phyloP scores from a whole-genome alignment of 257 asterid genomes.

The Nicotiana tomentosiformis region DNA sequence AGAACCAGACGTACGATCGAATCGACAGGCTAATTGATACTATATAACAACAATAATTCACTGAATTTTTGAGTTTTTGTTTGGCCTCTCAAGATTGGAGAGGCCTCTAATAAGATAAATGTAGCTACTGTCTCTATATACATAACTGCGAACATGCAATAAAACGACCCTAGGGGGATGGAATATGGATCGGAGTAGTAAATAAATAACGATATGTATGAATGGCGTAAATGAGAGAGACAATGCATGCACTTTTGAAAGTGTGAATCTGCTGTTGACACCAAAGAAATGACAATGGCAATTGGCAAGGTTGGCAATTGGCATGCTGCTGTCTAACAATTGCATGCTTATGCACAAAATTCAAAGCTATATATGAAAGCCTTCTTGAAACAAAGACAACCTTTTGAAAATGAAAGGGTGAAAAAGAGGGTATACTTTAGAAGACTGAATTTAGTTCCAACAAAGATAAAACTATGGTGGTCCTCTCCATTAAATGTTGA shows the following conservation, averaged over 20 bases:
- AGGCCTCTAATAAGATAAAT: not conserved
- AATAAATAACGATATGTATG: not conserved
- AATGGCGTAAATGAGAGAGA: not conserved
- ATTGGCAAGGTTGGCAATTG: not conserved
- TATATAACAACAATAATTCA: too few relatives aligned
- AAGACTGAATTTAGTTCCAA: not conserved
- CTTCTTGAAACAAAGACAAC: not conserved
- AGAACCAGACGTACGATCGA: not conserved
- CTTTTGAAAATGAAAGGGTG: conserved; percentile 1
- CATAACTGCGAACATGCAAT: not conserved
- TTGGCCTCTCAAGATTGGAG: not conserved
- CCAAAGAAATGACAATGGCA: not conserved
- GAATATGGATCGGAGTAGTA: not conserved
- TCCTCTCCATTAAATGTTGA: not conserved
- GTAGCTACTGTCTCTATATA: not conserved
- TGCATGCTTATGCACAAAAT: conserved; percentile 8
- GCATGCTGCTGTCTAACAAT: conserved; percentile 1
- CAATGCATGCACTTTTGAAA: not conserved
- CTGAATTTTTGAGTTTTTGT: too few relatives aligned
- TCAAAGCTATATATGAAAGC: not conserved
- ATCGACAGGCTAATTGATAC: too few relatives aligned
- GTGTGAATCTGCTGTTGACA: not conserved
- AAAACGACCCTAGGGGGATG: not conserved
- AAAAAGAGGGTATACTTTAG: not conserved
- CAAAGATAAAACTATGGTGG: not conserved